Percentiles rank a stretch among this genome's conserved stretches.
Evolutionary conservation across 1,139 yeast genomes (phyloP).

Genomic region (Hansenula sp.): DNA sequence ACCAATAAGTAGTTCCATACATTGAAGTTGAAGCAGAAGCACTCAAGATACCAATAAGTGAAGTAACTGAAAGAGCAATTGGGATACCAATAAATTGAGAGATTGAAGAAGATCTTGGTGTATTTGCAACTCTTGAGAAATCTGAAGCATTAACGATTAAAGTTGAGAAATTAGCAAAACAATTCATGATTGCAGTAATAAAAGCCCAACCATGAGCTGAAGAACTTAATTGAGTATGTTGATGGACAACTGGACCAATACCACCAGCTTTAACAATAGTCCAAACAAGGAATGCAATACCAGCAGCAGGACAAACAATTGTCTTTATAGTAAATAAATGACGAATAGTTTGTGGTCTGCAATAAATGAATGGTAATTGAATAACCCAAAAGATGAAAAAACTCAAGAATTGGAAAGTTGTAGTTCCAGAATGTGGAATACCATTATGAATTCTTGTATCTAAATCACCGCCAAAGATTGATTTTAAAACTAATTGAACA

Average conservation of each 20-base stretch:
- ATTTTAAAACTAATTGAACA: conserved; percentile 22
- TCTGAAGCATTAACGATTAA: conserved; percentile 29
- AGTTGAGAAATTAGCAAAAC: conserved; percentile 83
- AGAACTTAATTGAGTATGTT: conserved; percentile 41
- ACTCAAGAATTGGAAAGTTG: conserved; percentile 65
- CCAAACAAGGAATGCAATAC: conserved; percentile 77
- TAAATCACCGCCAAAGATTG: conserved; percentile 32
- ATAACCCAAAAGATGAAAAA: conserved; percentile 78
- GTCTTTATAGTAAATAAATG: conserved; percentile 82
- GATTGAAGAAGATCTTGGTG: conserved; percentile 23
- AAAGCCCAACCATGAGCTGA: conserved; percentile 20
- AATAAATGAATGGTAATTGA: conserved; percentile 76
- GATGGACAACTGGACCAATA: conserved; percentile 62
- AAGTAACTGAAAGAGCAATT: conserved; percentile 23
- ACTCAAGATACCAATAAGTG: conserved; percentile 24
- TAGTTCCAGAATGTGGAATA: conserved; percentile 49
- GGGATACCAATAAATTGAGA: conserved; percentile 30
- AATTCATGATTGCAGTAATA: conserved; percentile 37
- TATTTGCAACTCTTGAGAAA: conserved; percentile 28
- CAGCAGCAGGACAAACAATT: conserved; percentile 72
- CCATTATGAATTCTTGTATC: conserved; percentile 41
- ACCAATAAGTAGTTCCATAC: conserved; percentile 29
- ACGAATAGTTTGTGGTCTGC: conserved; percentile 77
- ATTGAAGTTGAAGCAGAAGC: conserved; percentile 31
- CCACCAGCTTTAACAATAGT: conserved; percentile 65